Evolutionary conservation across 768 basidiomycete species (phyloP), one percentile per base, ranked within the genome.

Genomic region (Cystofilobasidium macerans): DNA sequence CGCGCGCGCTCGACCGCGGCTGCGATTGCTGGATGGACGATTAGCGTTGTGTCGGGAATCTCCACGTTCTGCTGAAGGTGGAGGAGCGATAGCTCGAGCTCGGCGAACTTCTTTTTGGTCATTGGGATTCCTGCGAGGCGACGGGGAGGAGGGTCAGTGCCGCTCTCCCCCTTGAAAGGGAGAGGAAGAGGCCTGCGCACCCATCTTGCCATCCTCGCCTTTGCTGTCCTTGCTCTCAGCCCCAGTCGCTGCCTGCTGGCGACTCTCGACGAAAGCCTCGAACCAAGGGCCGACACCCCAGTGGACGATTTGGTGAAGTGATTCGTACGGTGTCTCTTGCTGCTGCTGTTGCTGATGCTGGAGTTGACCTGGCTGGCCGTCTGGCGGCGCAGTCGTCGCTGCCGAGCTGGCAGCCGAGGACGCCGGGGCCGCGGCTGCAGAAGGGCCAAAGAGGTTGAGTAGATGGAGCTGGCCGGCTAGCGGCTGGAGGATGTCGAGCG

Each of bases 51-150:
- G 76, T 98, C 91, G 0, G 95, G 95, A 61, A 98, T 98, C 78
- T 99, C 95, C 69, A 98, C 94, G 71, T 99, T 99, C 76, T 98
- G 95, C 73, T 98, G 94, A 7, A 98, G 81, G 74, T 99, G 95
- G 1, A 98, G 79, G 20, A 98, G 79, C 2, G 90, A 92, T 13
- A 97, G 78, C 76, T 99, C 94, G 63, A 98, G 85, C 72, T 99
- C 95, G 11, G 95, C 94, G 73, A 98, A 97, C 78, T 97, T 98
- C 81, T 93, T 93, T 83, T 97, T 98, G 54, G 94, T 92, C 82
- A 95, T 89, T 3, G 95, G 95, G 65, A 99, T 98, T 58, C 86
- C 86, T 83, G 35, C 12, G 3, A n/a, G 18, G 42, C 13, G 16
- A 18, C 6, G 3, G 2, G 0, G 30, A n/a, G n/a, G n/a, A n/a